Evolutionary conservation across 148 eudicot genomes (phyloP).

Genomic region (Rhododendron henanense): DNA sequence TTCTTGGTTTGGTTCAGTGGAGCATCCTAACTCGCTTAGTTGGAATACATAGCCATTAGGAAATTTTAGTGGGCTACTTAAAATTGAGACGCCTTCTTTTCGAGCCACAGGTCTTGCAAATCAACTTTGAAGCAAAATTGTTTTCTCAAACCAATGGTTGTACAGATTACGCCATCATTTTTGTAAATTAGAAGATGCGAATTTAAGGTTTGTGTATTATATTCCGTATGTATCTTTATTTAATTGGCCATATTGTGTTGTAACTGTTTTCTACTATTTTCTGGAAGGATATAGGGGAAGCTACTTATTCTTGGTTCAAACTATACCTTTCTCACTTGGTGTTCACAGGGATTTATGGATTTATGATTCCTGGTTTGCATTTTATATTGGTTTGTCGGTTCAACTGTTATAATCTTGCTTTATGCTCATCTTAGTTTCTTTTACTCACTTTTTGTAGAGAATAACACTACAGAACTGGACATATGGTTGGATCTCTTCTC

Average conservation of each 20-base stretch:
- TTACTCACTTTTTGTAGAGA: background rate
- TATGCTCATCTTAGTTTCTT: background rate
- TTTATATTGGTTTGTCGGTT: background rate
- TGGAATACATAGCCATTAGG: background rate
- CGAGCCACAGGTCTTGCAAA: background rate
- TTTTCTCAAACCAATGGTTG: background rate
- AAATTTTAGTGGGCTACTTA: background rate
- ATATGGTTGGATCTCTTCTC: background rate
- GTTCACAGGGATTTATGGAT: background rate
- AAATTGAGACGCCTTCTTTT: background rate
- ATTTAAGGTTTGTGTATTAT: background rate
- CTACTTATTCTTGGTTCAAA: background rate
- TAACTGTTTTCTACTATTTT: background rate
- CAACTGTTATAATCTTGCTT: background rate
- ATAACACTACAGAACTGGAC: background rate
- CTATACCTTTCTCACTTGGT: background rate
- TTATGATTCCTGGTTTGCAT: background rate
- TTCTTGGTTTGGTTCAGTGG: background rate
- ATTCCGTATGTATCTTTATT: background rate
- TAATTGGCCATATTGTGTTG: background rate
- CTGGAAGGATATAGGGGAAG: background rate
- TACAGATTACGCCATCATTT: background rate
- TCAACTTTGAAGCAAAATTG: background rate
- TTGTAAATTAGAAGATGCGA: background rate
- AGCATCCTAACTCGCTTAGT: background rate